Conservation (phyloP, 2,329 filamentous ascomycete genomes). For the Diaporthe citriasiana region DNA sequence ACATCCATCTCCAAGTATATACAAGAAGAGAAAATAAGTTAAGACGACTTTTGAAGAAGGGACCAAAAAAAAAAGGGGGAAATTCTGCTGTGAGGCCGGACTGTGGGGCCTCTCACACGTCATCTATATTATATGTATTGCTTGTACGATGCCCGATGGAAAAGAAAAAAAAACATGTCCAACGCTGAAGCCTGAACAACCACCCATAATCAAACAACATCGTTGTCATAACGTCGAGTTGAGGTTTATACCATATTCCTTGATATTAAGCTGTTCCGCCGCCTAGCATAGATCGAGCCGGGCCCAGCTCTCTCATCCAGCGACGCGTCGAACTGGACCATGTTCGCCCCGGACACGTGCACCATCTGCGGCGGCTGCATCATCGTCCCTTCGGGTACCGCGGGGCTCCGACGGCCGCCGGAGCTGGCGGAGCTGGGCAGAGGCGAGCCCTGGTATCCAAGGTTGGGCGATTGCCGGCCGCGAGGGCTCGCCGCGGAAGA, state of each 20-base stretch:
- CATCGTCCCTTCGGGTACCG: background rate
- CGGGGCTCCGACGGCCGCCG: background rate
- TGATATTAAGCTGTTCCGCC: background rate
- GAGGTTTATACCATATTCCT: background rate
- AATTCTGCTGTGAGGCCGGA: background rate
- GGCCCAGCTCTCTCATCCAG: conserved; percentile 14
- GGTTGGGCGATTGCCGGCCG: background rate
- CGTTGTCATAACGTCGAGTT: background rate
- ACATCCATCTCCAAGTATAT: background rate
- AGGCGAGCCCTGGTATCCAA: background rate
- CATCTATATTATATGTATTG: background rate
- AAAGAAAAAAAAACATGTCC: background rate
- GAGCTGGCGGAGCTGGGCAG: background rate
- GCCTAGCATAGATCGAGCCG: background rate
- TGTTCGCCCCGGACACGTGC: background rate
- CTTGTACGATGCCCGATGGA: background rate
- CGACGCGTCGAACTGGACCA: background rate
- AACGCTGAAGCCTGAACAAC: background rate
- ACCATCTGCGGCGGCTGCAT: conserved; percentile 30
- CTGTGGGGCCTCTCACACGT: background rate
- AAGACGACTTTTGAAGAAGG: background rate
- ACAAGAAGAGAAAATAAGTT: background rate
- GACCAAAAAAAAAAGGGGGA: background rate
- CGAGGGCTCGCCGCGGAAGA: background rate
- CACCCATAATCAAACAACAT: background rate